Percentiles rank a stretch among this genome's conserved stretches.
Conservation (phyloP, 73 alveolate genomes). For the Paramecium sexaurelia region DNA sequence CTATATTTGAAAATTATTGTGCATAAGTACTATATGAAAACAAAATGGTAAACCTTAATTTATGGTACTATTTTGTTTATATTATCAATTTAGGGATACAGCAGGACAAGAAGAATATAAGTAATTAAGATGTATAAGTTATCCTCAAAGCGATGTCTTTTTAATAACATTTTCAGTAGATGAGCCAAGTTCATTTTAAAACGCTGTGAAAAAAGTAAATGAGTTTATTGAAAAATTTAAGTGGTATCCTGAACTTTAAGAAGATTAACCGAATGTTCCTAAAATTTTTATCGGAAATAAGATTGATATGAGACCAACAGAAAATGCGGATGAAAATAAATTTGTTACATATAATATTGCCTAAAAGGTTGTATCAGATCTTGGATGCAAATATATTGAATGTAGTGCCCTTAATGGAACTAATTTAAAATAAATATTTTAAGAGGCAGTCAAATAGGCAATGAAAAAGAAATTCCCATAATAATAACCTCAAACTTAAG, state of each 20-base stretch:
- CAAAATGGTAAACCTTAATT: slow-evolving; percentile 70
- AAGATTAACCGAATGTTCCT: slow-evolving; percentile 65
- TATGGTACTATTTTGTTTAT: neutral
- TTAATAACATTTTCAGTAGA: slow-evolving; percentile 75
- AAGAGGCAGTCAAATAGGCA: slow-evolving; percentile 55
- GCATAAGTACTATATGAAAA: slow-evolving; percentile 75
- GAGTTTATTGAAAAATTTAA: neutral
- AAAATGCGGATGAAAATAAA: neutral
- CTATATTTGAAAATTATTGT: slow-evolving; percentile 76
- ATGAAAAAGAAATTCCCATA: slow-evolving; percentile 26
- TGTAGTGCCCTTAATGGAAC: slow-evolving; percentile 62
- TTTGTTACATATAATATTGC: slow-evolving; percentile 28
- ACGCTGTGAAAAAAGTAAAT: slow-evolving; percentile 72
- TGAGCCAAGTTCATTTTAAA: slow-evolving; percentile 74
- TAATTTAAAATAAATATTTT: slow-evolving; percentile 52
- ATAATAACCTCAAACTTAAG: neutral
- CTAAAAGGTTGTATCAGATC: slow-evolving; percentile 60
- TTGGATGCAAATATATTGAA: slow-evolving; percentile 59
- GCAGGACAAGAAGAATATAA: slow-evolving; percentile 87
- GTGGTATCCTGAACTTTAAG: slow-evolving; percentile 81
- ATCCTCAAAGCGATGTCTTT: slow-evolving; percentile 80
- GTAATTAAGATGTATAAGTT: slow-evolving; percentile 76
- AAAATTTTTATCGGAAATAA: slow-evolving; percentile 79
- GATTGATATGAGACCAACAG: slow-evolving; percentile 72
- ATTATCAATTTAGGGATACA: slow-evolving; percentile 70